Evolutionary conservation across 106 monocot genomes (phyloP).

Genomic region (Dendrobium huoshanense): DNA sequence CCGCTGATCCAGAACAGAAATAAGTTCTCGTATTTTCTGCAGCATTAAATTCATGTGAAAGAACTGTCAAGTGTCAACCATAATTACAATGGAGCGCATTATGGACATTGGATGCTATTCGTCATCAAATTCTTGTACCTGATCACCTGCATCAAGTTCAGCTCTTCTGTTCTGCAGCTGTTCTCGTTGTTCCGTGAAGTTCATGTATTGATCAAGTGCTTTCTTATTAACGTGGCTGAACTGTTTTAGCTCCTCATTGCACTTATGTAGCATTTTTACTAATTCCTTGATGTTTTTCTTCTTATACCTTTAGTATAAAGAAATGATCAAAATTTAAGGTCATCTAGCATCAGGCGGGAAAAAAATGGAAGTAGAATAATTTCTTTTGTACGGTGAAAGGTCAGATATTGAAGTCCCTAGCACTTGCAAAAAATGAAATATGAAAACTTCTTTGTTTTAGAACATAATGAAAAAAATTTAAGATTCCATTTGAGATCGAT

Average conservation of each 20-base stretch:
- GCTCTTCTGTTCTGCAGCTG: conserved; percentile 83
- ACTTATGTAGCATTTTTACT: conserved; percentile 83
- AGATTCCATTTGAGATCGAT: too few relatives aligned
- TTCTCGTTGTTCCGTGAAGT: conserved; percentile 94
- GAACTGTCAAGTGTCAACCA: neutral
- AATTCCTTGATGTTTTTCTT: conserved; percentile 81
- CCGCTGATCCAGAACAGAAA: conserved; percentile 90
- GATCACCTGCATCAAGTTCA: conserved; percentile 93
- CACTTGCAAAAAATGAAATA: neutral
- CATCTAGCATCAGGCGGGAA: neutral
- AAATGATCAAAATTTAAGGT: neutral
- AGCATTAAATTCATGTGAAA: conserved; percentile 13
- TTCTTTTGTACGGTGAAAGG: neutral
- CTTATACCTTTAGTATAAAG: conserved; percentile 57
- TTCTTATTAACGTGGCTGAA: conserved; percentile 99
- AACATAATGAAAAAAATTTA: neutral
- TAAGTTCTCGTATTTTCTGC: conserved; percentile 97
- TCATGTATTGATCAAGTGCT: conserved; percentile 96
- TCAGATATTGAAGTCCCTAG: neutral
- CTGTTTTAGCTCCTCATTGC: conserved; percentile 85
- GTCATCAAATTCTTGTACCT: conserved; percentile 30
- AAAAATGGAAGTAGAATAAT: neutral
- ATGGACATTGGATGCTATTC: neutral
- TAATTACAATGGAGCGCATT: neutral
- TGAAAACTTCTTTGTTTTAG: neutral